A percentile compares a stretch with the other conserved stretches of the same genome.
Evolutionary conservation across 345 rosid species (phyloP).

Genomic region (Melaleuca quinquenervia): DNA sequence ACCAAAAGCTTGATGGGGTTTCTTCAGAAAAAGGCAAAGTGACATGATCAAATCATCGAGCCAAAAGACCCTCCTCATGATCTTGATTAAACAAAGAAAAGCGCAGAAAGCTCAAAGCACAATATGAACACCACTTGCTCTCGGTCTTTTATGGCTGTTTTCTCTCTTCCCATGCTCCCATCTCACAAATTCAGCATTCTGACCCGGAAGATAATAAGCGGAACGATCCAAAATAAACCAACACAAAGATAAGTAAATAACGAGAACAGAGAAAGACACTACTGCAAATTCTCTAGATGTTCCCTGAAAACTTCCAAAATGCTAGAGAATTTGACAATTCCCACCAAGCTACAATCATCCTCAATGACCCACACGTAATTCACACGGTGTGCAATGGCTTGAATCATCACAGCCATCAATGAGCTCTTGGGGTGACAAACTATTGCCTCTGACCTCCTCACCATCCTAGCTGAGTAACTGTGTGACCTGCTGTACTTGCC

Average conservation of each 20-base stretch:
- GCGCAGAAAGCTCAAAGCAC: background rate
- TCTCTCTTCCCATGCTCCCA: background rate
- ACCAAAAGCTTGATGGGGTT: background rate
- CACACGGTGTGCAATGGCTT: conserved; percentile 74
- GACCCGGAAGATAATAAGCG: background rate
- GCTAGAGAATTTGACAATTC: conserved; percentile 65
- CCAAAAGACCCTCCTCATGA: background rate
- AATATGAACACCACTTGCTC: background rate
- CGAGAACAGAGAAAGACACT: background rate
- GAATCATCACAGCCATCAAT: conserved; percentile 82
- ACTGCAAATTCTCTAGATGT: conserved; percentile 18
- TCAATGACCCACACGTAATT: conserved; percentile 82
- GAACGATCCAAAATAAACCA: background rate
- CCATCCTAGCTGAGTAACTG: conserved; percentile 65
- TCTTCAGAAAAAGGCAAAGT: background rate
- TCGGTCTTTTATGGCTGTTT: background rate
- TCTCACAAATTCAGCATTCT: background rate
- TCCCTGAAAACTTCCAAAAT: conserved; percentile 65
- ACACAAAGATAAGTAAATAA: background rate
- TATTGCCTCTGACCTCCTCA: conserved; percentile 67
- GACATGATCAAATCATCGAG: background rate
- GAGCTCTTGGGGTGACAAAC: conserved; percentile 74
- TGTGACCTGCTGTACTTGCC: conserved; percentile 41
- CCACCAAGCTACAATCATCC: conserved; percentile 60
- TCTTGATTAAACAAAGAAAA: background rate